Conservation (phyloP, 1,139 yeast species). For the Debaryomycetaceae sp. region DNA sequence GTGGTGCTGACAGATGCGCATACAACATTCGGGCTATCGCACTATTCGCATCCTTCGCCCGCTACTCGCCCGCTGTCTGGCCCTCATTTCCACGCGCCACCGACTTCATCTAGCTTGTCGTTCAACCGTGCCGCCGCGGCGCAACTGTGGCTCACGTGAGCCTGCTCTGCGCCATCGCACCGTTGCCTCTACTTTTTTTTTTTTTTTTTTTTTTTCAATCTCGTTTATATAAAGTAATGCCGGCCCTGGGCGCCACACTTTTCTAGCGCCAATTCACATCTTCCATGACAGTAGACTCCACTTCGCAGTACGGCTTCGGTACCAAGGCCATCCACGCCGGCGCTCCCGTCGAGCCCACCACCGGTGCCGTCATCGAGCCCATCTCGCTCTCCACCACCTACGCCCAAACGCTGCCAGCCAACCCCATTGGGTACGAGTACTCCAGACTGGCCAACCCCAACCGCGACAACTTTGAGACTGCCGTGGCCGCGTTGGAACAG, state of each 20-base stretch:
- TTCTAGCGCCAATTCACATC: conserved; percentile 1
- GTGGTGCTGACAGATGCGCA: no score
- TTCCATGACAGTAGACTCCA: conserved; percentile 21
- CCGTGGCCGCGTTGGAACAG: conserved; percentile 74
- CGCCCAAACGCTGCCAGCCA: conserved; percentile 74
- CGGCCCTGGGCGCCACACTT: no score
- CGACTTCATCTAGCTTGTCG: no score
- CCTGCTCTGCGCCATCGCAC: no score
- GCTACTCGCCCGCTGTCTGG: no score
- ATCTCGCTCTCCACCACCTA: conserved; percentile 82
- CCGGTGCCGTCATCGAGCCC: conserved; percentile 88
- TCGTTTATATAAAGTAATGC: background rate
- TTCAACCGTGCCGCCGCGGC: no score
- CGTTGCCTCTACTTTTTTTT: no score
- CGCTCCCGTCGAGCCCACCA: conserved; percentile 63
- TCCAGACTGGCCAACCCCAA: conserved; percentile 88
- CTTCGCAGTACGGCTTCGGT: conserved; percentile 48
- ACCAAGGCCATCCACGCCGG: conserved; percentile 87
- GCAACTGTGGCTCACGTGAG: no score
- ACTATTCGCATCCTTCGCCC: no score
- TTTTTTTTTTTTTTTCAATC: conserved; percentile 3
- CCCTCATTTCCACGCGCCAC: no score
- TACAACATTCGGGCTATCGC: no score
- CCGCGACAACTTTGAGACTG: conserved; percentile 77
- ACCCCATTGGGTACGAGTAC: conserved; percentile 83